phyloP scores from a whole-genome alignment of 2,329 filamentous ascomycete species.

The Aspergillus neoniger region DNA sequence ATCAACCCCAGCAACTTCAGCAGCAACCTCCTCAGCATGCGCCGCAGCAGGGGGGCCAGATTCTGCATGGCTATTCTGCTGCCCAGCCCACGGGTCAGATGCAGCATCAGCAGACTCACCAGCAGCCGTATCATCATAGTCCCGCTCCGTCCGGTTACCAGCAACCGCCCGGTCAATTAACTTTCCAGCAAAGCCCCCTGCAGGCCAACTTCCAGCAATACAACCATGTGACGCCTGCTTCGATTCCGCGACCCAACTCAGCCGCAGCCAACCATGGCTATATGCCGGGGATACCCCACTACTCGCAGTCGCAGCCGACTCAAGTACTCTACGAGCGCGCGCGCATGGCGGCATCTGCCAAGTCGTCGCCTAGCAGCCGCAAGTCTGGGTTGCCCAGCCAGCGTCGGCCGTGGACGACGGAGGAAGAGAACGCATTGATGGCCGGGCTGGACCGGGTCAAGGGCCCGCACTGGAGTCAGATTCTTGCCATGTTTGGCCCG shows the following conservation, averaged over 20 bases:
- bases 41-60: conserved; percentile 33
- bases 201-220: conserved; percentile 47
- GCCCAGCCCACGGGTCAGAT: conserved; percentile 33
- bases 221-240: conserved; percentile 35
- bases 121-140: conserved; percentile 38
- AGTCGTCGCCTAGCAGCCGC: conserved; percentile 55
- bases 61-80: conserved; percentile 38
- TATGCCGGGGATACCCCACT: conserved; percentile 49
- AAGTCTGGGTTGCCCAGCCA: conserved; percentile 57
- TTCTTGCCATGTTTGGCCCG: conserved; percentile 77
- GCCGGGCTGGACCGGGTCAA: conserved; percentile 84
- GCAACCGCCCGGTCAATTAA: conserved; percentile 33
- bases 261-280: conserved; percentile 45
- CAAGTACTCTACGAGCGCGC: conserved; percentile 61
- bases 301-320: conserved; percentile 53
- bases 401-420: conserved; percentile 80
- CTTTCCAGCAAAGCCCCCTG: conserved; percentile 44
- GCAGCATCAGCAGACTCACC: conserved; percentile 25
- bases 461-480: conserved; percentile 91
- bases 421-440: conserved; percentile 89
- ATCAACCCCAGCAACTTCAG: conserved; percentile 25
- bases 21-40: conserved; percentile 25
- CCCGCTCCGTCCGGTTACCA: conserved; percentile 41
- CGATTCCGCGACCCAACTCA: conserved; percentile 35
- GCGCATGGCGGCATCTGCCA: conserved; percentile 57